These are phyloP conservation scores for Casuarina glauca DNA, from an alignment of 306 rosid genomes.

Conservation along the genomic window DNA sequence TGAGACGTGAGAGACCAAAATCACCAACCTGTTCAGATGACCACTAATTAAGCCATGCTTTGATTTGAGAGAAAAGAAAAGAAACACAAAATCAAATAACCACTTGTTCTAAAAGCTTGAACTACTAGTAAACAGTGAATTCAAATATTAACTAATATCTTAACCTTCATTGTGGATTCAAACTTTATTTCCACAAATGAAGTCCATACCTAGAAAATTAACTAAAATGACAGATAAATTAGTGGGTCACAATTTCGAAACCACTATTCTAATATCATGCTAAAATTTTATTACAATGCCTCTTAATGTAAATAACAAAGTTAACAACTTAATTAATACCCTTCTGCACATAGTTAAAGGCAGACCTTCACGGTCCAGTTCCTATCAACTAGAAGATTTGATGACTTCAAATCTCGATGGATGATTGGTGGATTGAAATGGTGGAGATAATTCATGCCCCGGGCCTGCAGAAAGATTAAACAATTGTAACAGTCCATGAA, in stretches of 20 bases:
- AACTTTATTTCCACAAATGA: too few relatives aligned
- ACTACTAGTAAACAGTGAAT: not conserved
- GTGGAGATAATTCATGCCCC: slow-evolving; percentile 96
- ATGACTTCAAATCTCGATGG: slow-evolving; percentile 94
- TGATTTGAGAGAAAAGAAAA: slow-evolving; percentile 14
- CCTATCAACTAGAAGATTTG: slow-evolving; percentile 89
- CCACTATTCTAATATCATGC: too few relatives aligned
- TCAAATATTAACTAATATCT: not conserved
- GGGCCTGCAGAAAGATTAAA: slow-evolving; percentile 57
- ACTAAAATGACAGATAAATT: too few relatives aligned
- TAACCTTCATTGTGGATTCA: too few relatives aligned
- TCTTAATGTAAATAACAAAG: too few relatives aligned
- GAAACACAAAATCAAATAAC: not conserved
- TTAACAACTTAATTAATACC: too few relatives aligned
- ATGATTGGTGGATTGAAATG: slow-evolving; percentile 91
- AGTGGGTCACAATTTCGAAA: too few relatives aligned
- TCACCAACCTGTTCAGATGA: slow-evolving; percentile 76
- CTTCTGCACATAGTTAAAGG: slow-evolving; percentile 10
- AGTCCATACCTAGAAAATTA: too few relatives aligned
- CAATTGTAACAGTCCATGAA: slow-evolving; percentile 20
- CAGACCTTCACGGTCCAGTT: slow-evolving; percentile 97
- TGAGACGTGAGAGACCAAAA: slow-evolving; percentile 97
- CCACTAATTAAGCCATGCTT: slow-evolving; percentile 23
- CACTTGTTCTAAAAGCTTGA: too few relatives aligned
- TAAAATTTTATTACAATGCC: too few relatives aligned